Evolutionary conservation across 306 rosid species (phyloP).

Genomic region (Chamaecrista fasciculata): DNA sequence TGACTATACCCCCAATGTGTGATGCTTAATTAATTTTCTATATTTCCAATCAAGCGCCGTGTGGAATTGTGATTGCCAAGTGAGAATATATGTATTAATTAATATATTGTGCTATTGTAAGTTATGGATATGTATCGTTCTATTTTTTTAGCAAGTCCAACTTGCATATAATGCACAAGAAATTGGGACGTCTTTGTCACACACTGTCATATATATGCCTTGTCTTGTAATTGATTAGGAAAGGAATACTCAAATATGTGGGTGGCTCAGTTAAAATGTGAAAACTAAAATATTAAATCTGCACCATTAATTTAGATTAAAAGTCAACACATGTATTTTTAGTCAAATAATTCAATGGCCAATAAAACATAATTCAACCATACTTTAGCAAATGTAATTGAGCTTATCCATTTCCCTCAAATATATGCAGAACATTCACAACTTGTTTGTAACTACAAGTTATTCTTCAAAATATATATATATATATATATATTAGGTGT

Average conservation of each 20-base stretch:
- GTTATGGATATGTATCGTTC: neutral
- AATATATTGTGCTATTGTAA: too few relatives aligned
- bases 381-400: too few relatives aligned
- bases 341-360: too few relatives aligned
- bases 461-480: neutral
- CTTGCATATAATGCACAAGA: conserved; percentile 34
- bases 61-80: conserved; percentile 38
- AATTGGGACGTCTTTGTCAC: conserved; percentile 49
- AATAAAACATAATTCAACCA: too few relatives aligned
- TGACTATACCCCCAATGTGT: conserved; percentile 15
- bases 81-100: too few relatives aligned
- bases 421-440: neutral
- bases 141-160: conserved; percentile 19
- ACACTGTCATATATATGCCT: conserved; percentile 39
- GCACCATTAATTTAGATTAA: too few relatives aligned
- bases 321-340: too few relatives aligned
- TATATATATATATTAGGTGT: too few relatives aligned
- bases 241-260: conserved; percentile 9
- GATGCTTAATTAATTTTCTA: conserved; percentile 21
- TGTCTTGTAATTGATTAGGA: conserved; percentile 35
- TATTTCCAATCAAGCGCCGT: conserved; percentile 39
- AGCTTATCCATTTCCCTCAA: too few relatives aligned
- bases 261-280: too few relatives aligned
- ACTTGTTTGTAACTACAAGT: neutral
- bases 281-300: too few relatives aligned